Evolutionary conservation across 306 rosid genomes (phyloP).

Genomic region (Canavalia gladiata): DNA sequence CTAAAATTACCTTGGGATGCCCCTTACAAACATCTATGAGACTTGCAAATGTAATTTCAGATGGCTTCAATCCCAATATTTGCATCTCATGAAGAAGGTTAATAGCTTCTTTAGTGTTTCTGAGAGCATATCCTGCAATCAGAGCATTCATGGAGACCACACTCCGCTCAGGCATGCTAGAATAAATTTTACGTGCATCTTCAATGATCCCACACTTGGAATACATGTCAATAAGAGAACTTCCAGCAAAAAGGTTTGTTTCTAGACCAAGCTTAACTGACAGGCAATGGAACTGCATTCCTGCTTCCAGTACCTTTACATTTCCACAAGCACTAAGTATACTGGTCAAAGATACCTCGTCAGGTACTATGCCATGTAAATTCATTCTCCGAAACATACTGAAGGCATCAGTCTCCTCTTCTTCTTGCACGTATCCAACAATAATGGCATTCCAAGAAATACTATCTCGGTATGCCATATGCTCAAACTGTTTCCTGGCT

Average conservation of each 20-base stretch:
- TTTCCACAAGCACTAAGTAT: slow-evolving; percentile 84
- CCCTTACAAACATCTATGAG: slow-evolving; percentile 76
- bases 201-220: slow-evolving; percentile 66
- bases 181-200: slow-evolving; percentile 63
- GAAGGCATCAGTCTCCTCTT: slow-evolving; percentile 67
- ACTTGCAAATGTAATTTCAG: slow-evolving; percentile 74
- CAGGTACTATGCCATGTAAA: slow-evolving; percentile 61
- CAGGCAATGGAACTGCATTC: slow-evolving; percentile 74
- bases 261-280: slow-evolving; percentile 77
- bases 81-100: slow-evolving; percentile 66
- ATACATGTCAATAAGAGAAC: slow-evolving; percentile 90
- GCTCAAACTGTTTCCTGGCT: slow-evolving; percentile 79
- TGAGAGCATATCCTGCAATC: slow-evolving; percentile 72
- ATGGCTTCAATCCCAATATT: slow-evolving; percentile 63
- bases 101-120: slow-evolving; percentile 62
- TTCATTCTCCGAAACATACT: slow-evolving; percentile 74
- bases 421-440: slow-evolving; percentile 81
- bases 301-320: slow-evolving; percentile 58
- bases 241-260: slow-evolving; percentile 72
- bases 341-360: slow-evolving; percentile 85
- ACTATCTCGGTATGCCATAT: slow-evolving; percentile 66
- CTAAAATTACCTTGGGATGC: slow-evolving; percentile 55
- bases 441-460: slow-evolving; percentile 89
- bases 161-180: slow-evolving; percentile 66
- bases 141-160: slow-evolving; percentile 77